phyloP scores from a whole-genome alignment of 2,329 filamentous ascomycete species.

The Cladosporium sphaerospermum region DNA sequence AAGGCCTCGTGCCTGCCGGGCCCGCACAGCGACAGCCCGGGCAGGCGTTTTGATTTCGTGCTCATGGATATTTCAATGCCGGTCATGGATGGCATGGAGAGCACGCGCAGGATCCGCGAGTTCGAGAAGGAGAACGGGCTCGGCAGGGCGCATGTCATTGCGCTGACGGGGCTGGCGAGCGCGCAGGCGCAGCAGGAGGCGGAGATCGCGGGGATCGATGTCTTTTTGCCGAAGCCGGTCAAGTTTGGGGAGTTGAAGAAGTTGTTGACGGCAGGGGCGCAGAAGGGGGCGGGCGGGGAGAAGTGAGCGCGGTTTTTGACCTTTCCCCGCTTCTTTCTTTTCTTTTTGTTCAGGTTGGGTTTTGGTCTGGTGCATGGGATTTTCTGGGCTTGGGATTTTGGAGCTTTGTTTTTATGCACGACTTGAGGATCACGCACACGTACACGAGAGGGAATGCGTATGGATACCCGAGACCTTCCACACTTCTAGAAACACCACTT shows the following conservation, averaged over 20 bases:
- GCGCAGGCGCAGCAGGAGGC: constrained; percentile 24
- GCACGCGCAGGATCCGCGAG: constrained; percentile 18
- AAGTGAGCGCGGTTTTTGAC: no score
- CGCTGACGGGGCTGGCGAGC: constrained; percentile 25
- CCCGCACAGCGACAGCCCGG: background rate
- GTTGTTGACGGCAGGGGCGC: constrained; percentile 12
- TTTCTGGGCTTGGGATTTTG: no score
- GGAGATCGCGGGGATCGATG: constrained; percentile 22
- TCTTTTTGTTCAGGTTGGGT: no score
- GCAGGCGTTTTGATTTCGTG: constrained; percentile 35
- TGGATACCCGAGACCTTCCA: no score
- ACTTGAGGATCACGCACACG: no score
- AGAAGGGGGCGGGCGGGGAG: background rate
- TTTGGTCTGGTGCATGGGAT: no score
- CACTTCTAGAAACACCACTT: no score
- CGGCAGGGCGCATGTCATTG: constrained; percentile 18
- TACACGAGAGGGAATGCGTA: no score
- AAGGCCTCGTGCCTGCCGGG: constrained; percentile 23
- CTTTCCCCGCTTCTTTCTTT: no score
- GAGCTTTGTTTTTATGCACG: no score
- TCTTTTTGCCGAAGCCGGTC: constrained; percentile 29
- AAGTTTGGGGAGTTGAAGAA: constrained; percentile 22
- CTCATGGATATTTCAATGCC: constrained; percentile 37
- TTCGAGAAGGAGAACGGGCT: constrained; percentile 15
- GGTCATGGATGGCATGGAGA: constrained; percentile 21